A percentile compares a stretch with the other conserved stretches of the same genome.
Conservation (phyloP, 2,329 filamentous ascomycete species). For the Colletotrichum lentis region DNA sequence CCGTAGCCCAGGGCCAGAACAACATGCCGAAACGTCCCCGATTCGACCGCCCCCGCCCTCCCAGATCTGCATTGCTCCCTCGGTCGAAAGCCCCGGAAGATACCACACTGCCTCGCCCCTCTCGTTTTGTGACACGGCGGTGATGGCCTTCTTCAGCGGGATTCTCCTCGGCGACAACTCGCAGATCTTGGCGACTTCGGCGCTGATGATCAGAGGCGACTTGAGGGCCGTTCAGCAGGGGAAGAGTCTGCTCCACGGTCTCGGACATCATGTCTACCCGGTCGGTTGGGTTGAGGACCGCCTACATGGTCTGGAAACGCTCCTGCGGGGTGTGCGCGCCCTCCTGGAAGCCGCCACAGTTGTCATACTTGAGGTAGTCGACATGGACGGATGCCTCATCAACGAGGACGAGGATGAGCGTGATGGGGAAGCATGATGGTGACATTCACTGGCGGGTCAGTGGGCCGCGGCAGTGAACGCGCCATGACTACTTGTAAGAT, state of each 20-base stretch:
- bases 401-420: neutral
- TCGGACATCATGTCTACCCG: conserved; percentile 33
- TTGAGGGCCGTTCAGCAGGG: conserved; percentile 57
- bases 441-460: neutral
- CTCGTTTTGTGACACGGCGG: conserved; percentile 49
- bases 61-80: conserved; percentile 44
- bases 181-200: conserved; percentile 45
- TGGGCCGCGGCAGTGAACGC: too few species aligned
- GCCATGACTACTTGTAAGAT: neutral
- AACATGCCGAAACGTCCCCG: conserved; percentile 24
- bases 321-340: conserved; percentile 58
- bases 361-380: conserved; percentile 63
- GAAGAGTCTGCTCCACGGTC: conserved; percentile 53
- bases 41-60: conserved; percentile 41
- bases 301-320: conserved; percentile 50
- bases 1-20: conserved; percentile 39
- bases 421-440: neutral
- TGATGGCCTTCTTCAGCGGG: conserved; percentile 39
- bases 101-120: conserved; percentile 42
- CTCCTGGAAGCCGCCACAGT: conserved; percentile 58
- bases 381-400: conserved; percentile 40
- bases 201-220: conserved; percentile 54
- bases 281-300: conserved; percentile 45
- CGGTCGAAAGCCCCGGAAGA: conserved; percentile 40
- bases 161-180: conserved; percentile 32